phyloP scores from a whole-genome alignment of 345 rosid species.

The Brassica incana region DNA sequence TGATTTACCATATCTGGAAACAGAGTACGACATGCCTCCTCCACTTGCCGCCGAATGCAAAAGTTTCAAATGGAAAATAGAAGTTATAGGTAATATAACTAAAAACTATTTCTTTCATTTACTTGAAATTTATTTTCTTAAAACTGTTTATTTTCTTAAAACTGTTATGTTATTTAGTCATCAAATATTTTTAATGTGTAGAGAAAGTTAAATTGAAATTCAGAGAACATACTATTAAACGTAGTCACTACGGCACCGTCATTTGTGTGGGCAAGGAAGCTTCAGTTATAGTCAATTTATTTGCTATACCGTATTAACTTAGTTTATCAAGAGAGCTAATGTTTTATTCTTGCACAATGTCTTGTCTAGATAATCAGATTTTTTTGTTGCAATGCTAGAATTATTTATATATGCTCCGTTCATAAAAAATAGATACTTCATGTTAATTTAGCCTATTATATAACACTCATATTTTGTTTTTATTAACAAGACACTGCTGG shows the following conservation, averaged over 20 bases:
- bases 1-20: not conserved
- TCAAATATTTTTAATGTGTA: not conserved
- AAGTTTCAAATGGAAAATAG: conserved; percentile 1
- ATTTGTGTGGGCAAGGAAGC: not conserved
- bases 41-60: not conserved
- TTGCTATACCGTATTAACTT: not conserved
- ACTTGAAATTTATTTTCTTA: not conserved
- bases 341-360: not conserved
- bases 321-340: not conserved
- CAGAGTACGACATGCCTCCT: not conserved
- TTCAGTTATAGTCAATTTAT: not conserved
- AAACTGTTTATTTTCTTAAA: not conserved
- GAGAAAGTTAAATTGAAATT: not conserved
- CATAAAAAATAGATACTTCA: not conserved
- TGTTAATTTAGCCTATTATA: not conserved
- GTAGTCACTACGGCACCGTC: not conserved
- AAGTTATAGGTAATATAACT: conserved; percentile 14
- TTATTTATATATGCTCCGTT: not conserved
- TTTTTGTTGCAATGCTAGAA: not conserved
- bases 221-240: not conserved
- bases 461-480: not conserved
- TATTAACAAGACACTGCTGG: no score
- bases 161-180: not conserved
- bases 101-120: not conserved
- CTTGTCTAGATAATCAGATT: not conserved